A percentile compares a stretch with the other conserved stretches of the same genome.
phyloP scores from a whole-genome alignment of 805 yeast genomes.

The Candida nemodendra region DNA sequence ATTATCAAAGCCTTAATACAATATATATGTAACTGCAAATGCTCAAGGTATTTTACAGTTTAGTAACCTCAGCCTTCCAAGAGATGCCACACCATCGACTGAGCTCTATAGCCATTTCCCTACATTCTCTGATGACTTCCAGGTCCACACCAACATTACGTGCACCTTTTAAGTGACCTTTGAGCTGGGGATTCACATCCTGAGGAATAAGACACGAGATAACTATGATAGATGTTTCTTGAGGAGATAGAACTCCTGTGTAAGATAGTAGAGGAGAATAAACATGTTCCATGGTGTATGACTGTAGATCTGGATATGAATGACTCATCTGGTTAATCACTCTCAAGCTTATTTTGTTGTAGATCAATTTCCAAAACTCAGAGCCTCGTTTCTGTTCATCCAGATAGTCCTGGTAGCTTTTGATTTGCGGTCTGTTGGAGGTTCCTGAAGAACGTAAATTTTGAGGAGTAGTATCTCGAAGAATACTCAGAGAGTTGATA shows the following conservation, averaged over 20 bases:
- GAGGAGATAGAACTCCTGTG: slow-evolving; percentile 57
- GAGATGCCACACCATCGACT: slow-evolving; percentile 71
- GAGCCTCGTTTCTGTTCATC: slow-evolving; percentile 46
- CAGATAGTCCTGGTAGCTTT: slow-evolving; percentile 14
- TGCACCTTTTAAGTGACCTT: slow-evolving; percentile 90
- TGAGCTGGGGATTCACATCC: slow-evolving; percentile 88
- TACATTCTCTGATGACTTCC: slow-evolving; percentile 59
- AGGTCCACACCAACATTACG: slow-evolving; percentile 68
- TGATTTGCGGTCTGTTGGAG: slow-evolving; percentile 18
- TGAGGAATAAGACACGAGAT: slow-evolving; percentile 84
- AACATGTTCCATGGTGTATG: slow-evolving; percentile 65
- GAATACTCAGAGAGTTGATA: slow-evolving; percentile 69
- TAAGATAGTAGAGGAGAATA: slow-evolving; percentile 77
- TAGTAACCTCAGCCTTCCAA: slow-evolving; percentile 59
- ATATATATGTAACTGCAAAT: too few species aligned
- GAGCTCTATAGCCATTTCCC: slow-evolving; percentile 61
- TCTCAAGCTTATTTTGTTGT: slow-evolving; percentile 69
- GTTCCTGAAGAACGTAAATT: slow-evolving; percentile 32
- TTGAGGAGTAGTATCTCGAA: slow-evolving; percentile 64
- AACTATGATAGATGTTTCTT: slow-evolving; percentile 74
- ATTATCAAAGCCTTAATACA: background rate
- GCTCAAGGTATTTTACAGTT: too few species aligned
- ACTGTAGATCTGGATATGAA: slow-evolving; percentile 86
- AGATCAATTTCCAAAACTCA: slow-evolving; percentile 69
- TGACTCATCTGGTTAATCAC: slow-evolving; percentile 64